Evolutionary conservation across 2,329 filamentous ascomycete species (phyloP), one percentile per base, ranked within the genome.

Genomic region (Pyrenochaeta sp.): DNA sequence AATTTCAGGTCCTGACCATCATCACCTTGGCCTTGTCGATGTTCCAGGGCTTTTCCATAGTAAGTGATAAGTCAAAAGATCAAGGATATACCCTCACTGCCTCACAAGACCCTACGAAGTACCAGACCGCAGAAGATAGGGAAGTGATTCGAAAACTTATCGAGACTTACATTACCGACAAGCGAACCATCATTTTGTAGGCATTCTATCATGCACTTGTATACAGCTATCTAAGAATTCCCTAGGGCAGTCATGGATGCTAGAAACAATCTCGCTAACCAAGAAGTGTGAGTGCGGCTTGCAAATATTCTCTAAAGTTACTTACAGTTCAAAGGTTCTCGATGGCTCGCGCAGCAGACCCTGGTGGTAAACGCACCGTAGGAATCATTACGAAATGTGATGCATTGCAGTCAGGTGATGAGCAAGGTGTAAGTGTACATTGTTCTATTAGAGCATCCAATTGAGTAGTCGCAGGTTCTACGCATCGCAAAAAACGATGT

Each of bases 351-450:
- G 53, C 66, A 26, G 74, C 80, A 26, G 79, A 83, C 53, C 71
- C 69, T 1, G 47, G 67, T 0, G 68, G 70, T 7, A 52, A 64
- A 4, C 74, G 81, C 2, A 83, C 80, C 0, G 61, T 83, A 0
- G 78, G 80, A 0, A 74, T 84, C 41, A 40, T 73, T 41, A 75
- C 69, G 8, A 74, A 72, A 43, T 67, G 66, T 7, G 72, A 75
- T 52, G 57, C 48, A 2, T 44, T 70, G 8, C 42, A 44, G 28
- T 24, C 42, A n/a, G 53, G 49, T 11, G 43, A 47, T 22, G 37
- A 47, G 20, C 23, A 36, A 29, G 37, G 43, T 20, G 43, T 47
- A 32, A 13, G 23, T 20, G 19, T 26, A 17, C 3, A 14, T n/a
- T n/a, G n/a, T n/a, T n/a, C n/a, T n/a, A 10, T 22, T 7, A 28